Evolutionary conservation across 2,329 filamentous ascomycete species (phyloP).

Genomic region (Peltaster fructicola): DNA sequence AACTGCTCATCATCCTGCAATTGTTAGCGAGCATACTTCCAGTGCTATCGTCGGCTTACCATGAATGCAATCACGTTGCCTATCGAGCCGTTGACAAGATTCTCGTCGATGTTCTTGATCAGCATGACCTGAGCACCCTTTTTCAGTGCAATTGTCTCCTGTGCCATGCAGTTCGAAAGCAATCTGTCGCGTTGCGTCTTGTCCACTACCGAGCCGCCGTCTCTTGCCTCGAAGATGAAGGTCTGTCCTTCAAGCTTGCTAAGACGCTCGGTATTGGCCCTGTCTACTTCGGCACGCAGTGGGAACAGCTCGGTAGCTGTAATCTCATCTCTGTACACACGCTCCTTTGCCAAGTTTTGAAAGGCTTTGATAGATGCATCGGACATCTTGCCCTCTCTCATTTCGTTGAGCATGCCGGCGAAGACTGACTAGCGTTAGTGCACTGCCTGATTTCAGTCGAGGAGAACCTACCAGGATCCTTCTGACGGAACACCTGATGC

Average conservation of each 20-base stretch:
- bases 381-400: constrained; percentile 72
- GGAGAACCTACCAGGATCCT: constrained; percentile 45
- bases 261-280: constrained; percentile 63
- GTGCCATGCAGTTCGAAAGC: constrained; percentile 83
- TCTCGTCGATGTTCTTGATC: constrained; percentile 97
- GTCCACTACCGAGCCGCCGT: constrained; percentile 53
- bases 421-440: constrained; percentile 41
- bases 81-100: constrained; percentile 81
- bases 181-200: constrained; percentile 54
- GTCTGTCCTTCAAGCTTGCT: constrained; percentile 49
- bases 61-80: constrained; percentile 74
- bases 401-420: constrained; percentile 91
- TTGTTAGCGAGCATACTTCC: too few species aligned
- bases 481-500: constrained; percentile 91
- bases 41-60: too few species aligned
- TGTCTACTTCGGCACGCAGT: constrained; percentile 75
- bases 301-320: constrained; percentile 88
- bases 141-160: constrained; percentile 62
- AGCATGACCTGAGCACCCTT: constrained; percentile 94
- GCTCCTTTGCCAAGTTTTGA: constrained; percentile 49
- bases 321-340: constrained; percentile 55
- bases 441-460: background rate
- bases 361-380: constrained; percentile 63
- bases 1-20: constrained; percentile 37
- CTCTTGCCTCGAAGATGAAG: constrained; percentile 53